phyloP scores from a whole-genome alignment of 805 yeast genomes.

The Sungouiella blattae region DNA sequence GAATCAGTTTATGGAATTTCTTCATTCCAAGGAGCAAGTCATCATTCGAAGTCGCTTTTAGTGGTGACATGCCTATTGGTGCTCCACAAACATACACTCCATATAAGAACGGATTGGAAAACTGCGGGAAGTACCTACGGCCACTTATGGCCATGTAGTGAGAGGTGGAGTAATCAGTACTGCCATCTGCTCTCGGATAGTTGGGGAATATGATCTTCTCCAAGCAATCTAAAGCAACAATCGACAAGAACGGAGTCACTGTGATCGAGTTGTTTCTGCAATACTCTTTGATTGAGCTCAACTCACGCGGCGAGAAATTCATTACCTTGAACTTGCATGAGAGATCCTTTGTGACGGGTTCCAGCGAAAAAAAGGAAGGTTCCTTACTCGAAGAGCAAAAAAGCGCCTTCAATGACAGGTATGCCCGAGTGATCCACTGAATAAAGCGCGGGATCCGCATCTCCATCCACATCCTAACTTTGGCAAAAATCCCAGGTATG shows the following conservation, averaged over 20 bases:
- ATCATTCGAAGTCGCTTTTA: slow-evolving; percentile 1
- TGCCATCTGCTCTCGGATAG: neutral
- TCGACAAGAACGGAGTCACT: slow-evolving; percentile 18
- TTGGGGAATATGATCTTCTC: slow-evolving; percentile 6
- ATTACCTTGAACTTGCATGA: slow-evolving; percentile 4
- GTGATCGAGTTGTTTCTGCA: slow-evolving; percentile 15
- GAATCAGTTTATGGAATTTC: slow-evolving; percentile 2
- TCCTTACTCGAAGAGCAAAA: neutral
- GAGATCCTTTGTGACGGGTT: slow-evolving; percentile 3
- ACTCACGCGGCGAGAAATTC: slow-evolving; percentile 11
- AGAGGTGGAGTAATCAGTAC: slow-evolving; percentile 4
- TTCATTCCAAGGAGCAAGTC: slow-evolving; percentile 1
- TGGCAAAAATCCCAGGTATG: slow-evolving; percentile 1
- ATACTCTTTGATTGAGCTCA: slow-evolving; percentile 7
- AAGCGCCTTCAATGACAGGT: no score
- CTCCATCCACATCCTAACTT: slow-evolving; percentile 1
- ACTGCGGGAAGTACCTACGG: slow-evolving; percentile 5
- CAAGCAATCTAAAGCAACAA: slow-evolving; percentile 12
- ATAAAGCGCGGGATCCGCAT: neutral
- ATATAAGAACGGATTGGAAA: slow-evolving; percentile 5
- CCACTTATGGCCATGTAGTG: slow-evolving; percentile 8
- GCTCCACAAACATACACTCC: slow-evolving; percentile 8
- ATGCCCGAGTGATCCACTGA: neutral
- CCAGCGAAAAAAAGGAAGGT: slow-evolving; percentile 2
- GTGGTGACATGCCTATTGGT: slow-evolving; percentile 4